Base-by-base conservation (phyloP, 2,329 filamentous ascomycete species). In the Neonectria faginata region DNA sequence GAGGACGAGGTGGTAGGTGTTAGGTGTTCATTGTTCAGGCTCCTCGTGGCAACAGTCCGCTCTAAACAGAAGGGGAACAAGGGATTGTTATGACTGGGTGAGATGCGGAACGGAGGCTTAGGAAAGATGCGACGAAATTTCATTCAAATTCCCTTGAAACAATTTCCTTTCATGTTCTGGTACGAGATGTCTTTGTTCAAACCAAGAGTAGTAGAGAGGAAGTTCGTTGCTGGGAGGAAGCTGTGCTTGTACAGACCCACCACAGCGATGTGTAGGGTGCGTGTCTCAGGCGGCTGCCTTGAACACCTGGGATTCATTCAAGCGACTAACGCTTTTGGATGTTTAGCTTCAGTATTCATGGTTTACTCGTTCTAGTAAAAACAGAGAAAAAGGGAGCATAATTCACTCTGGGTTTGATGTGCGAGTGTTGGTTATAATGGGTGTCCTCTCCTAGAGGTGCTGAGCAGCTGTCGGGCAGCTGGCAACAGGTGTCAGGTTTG, bases 391-490 rank as follows among this genome's bases (percentile, higher is more conserved):
- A 8, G 16, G 14, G 47, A 16, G 27, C 47, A 31, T 31, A 27
- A 50, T 31, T 50, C 27, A 50, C 16, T n/a, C 11, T 14, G 1
- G 44, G 20, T 22, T 25, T 33, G n/a, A 54, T 20, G 33, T 8
- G 14, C 5, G 33, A 36, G 33, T 16, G 33, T 36, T 36, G 5
- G 36, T 8, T 39, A 5, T 39, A 36, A 9, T 39, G 5, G 36
- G 16, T 12, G 36, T 8, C 7, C 14, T 6, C 36, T 6, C 36
- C 16, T 29, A n/a, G 12, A 12, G 18, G 22, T 22, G 33, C 16
- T 39, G 25, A 27, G 20, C 20, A 55, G 52, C 25, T 42, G 53
- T 14, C 18, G 22, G 27, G 6, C 41, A 47, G 39, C 52, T 56
- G 53, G 27, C 41, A 47, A 3, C 53, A 16, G 18, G 22, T 42